Percentiles rank a stretch among this genome's conserved stretches.
Conservation (phyloP, 2,329 filamentous ascomycete genomes). For the Pseudopyricularia cyperi region DNA sequence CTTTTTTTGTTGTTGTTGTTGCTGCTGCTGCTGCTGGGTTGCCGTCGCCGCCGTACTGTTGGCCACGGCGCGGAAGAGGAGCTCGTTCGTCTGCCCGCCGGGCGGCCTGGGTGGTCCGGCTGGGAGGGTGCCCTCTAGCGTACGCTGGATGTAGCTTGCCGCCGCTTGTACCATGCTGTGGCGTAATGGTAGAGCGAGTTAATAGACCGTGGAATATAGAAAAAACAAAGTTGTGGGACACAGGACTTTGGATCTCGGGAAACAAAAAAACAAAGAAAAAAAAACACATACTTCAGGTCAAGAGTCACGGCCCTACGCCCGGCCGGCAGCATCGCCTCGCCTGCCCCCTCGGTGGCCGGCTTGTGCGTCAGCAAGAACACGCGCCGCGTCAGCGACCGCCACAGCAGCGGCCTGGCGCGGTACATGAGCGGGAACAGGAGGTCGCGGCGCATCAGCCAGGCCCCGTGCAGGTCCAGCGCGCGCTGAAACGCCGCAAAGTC, state of each 20-base stretch:
- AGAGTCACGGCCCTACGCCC: conserved; percentile 59
- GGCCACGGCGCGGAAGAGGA: conserved; percentile 38
- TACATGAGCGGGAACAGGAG: conserved; percentile 65
- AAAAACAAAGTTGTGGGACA: conserved; percentile 2
- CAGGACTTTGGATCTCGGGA: neutral
- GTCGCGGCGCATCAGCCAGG: conserved; percentile 65
- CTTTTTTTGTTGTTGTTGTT: conserved; percentile 6
- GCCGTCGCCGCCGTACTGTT: conserved; percentile 21
- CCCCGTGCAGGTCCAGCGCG: conserved; percentile 48
- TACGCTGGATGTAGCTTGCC: conserved; percentile 26
- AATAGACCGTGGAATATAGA: neutral
- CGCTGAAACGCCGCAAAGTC: conserved; percentile 63
- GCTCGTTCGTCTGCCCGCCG: conserved; percentile 16
- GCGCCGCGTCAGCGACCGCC: conserved; percentile 68
- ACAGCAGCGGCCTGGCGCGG: conserved; percentile 68
- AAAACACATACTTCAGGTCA: conserved; percentile 32
- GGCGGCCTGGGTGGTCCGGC: conserved; percentile 6
- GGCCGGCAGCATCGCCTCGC: conserved; percentile 22
- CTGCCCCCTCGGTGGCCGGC: conserved; percentile 18
- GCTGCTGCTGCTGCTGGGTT: too few relatives aligned
- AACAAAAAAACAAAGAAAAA: too few relatives aligned
- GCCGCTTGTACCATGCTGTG: conserved; percentile 37
- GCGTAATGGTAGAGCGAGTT: conserved; percentile 12
- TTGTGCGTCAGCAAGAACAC: conserved; percentile 68
- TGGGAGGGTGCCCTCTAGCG: conserved; percentile 44